Conservation (phyloP, 345 rosid genomes). For the Aethionema arabicum region DNA sequence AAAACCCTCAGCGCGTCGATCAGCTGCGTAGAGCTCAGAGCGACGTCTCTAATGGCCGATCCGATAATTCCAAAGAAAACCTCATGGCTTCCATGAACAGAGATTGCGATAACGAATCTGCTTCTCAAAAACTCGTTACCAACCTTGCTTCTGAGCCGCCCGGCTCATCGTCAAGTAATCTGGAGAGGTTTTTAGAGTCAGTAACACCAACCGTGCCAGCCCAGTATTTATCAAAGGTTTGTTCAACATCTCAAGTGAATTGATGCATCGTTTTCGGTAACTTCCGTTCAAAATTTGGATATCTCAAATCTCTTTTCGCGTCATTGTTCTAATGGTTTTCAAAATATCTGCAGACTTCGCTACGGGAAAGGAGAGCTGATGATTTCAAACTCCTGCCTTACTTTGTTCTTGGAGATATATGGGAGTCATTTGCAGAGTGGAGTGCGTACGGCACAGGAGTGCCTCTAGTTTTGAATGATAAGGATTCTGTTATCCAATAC, state of each 20-base stretch:
- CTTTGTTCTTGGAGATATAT: slow-evolving; percentile 70
- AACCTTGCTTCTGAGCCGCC: slow-evolving; percentile 31
- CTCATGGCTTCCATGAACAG: not conserved
- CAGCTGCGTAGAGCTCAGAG: slow-evolving; percentile 47
- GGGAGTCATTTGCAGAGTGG: slow-evolving; percentile 82
- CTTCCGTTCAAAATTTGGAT: no score
- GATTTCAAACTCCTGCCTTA: slow-evolving; percentile 43
- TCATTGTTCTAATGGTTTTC: not conserved
- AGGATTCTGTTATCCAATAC: slow-evolving; percentile 64
- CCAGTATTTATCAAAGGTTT: slow-evolving; percentile 56
- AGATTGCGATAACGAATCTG: slow-evolving; percentile 25
- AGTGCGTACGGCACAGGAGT: slow-evolving; percentile 86
- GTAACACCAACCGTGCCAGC: slow-evolving; percentile 53
- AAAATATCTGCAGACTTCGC: slow-evolving; percentile 39
- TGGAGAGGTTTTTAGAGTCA: slow-evolving; percentile 54
- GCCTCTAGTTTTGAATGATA: slow-evolving; percentile 50
- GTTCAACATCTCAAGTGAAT: slow-evolving; percentile 4
- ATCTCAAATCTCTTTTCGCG: no score
- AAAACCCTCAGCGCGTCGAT: slow-evolving; percentile 35
- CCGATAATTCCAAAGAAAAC: not conserved
- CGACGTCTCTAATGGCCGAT: slow-evolving; percentile 39
- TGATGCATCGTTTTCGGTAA: not conserved
- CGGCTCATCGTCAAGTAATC: slow-evolving; percentile 40
- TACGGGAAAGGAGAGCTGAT: slow-evolving; percentile 41
- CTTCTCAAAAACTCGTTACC: slow-evolving; percentile 25